phyloP scores from a whole-genome alignment of 495 filamentous ascomycete genomes.

The Aspergillus ostianus region DNA sequence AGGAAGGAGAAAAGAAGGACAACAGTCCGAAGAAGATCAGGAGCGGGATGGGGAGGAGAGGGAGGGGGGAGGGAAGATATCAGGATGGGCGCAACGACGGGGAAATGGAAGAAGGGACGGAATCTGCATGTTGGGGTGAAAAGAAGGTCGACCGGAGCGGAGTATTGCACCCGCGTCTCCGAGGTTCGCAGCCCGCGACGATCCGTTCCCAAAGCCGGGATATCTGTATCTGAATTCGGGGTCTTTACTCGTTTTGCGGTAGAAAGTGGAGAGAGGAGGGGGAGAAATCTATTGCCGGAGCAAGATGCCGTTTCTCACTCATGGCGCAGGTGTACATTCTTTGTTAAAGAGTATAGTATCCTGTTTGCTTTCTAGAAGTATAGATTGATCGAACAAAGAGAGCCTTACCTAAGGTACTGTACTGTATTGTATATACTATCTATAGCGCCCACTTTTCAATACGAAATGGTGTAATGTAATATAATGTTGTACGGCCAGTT shows the following conservation, averaged over 20 bases:
- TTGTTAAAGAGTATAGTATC: too few species aligned
- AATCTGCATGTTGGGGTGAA: conserved; percentile 27
- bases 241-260: too few species aligned
- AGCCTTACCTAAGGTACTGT: too few species aligned
- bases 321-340: neutral
- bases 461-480: too few species aligned
- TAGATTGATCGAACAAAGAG: too few species aligned
- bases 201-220: conserved; percentile 3
- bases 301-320: neutral
- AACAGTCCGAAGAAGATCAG: conserved; percentile 15
- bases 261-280: neutral
- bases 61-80: conserved; percentile 11
- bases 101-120: conserved; percentile 34
- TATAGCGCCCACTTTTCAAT: too few species aligned
- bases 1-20: conserved; percentile 20
- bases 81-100: conserved; percentile 17
- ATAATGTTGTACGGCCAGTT: too few species aligned
- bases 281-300: neutral
- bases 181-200: conserved; percentile 14
- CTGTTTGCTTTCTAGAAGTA: too few species aligned
- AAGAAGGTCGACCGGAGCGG: conserved; percentile 28
- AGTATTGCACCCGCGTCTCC: conserved; percentile 27
- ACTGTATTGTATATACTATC: too few species aligned
- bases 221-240: neutral
- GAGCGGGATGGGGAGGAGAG: conserved; percentile 9